Evolutionary conservation across 805 yeast genomes (phyloP).

Genomic region (Nakazawaea molendinolei): DNA sequence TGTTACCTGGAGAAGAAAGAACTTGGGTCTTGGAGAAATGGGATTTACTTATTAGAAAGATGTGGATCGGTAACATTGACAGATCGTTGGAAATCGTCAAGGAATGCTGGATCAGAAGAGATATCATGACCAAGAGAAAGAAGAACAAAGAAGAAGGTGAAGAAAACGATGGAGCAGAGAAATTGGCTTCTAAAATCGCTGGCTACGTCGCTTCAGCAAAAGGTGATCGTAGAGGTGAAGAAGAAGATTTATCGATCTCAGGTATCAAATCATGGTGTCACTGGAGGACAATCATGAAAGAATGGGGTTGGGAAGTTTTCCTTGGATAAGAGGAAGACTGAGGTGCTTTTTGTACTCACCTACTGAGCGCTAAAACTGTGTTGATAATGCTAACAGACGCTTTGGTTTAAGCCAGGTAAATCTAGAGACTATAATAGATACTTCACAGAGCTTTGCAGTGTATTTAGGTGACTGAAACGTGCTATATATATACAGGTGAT

Average conservation of each 20-base stretch:
- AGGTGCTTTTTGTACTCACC: no score
- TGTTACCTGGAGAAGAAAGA: conserved; percentile 48
- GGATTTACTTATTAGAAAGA: conserved; percentile 41
- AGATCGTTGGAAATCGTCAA: conserved; percentile 61
- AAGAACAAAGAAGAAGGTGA: conserved; percentile 18
- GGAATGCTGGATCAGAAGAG: conserved; percentile 66
- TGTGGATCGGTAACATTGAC: conserved; percentile 65
- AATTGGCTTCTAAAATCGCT: conserved; percentile 26
- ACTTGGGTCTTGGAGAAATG: conserved; percentile 57
- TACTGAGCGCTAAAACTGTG: no score
- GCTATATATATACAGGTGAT: not conserved
- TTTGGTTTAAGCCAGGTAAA: no score
- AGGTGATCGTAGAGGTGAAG: conserved; percentile 22
- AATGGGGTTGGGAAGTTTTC: conserved; percentile 72
- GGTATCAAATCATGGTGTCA: conserved; percentile 47
- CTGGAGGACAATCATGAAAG: conserved; percentile 67
- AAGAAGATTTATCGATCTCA: conserved; percentile 28
- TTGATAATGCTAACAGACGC: no score
- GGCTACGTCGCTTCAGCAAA: conserved; percentile 35
- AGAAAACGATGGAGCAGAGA: conserved; percentile 13
- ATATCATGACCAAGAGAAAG: conserved; percentile 29
- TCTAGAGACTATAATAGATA: no score
- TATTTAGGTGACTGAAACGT: no score
- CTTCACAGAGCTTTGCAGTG: no score
- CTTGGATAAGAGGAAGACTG: conserved; percentile 34